These are phyloP conservation scores for Termitomyces eurrhizus DNA, from an alignment of 768 basidiomycete genomes.

Conservation along the genomic window DNA sequence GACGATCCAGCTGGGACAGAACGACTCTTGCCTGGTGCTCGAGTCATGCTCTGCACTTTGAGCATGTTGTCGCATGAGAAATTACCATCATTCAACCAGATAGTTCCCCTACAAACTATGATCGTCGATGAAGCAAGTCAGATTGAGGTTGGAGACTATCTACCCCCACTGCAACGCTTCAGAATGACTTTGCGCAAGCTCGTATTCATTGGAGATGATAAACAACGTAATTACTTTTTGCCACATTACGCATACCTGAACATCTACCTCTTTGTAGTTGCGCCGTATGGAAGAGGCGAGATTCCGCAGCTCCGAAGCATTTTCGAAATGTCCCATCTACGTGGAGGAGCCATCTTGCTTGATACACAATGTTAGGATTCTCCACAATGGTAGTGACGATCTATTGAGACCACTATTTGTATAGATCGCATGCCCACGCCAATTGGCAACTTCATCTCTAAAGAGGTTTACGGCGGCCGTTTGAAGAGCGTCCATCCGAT, in stretches of 20 bases:
- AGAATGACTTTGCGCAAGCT: constrained; percentile 34
- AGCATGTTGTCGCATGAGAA: constrained; percentile 51
- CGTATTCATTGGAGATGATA: constrained; percentile 51
- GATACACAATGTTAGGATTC: constrained; percentile 54
- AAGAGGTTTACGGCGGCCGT: constrained; percentile 48
- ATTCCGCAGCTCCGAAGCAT: constrained; percentile 50
- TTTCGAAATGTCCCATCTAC: constrained; percentile 56
- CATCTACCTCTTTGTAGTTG: constrained; percentile 37
- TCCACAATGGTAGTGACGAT: not conserved
- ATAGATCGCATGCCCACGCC: constrained; percentile 61
- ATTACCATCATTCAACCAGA: constrained; percentile 19
- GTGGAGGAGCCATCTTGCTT: constrained; percentile 38
- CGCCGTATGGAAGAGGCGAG: constrained; percentile 58
- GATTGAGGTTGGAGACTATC: constrained; percentile 46
- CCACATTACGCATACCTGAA: not conserved
- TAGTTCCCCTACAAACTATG: constrained; percentile 35
- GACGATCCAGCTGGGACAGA: constrained; percentile 18
- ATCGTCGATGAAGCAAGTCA: constrained; percentile 56
- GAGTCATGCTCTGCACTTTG: constrained; percentile 65
- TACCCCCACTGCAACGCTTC: constrained; percentile 34
- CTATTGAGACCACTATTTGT: not conserved
- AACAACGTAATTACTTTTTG: constrained; percentile 37
- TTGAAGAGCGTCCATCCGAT: constrained; percentile 46
- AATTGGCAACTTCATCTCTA: constrained; percentile 60
- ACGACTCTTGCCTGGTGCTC: constrained; percentile 31